These are phyloP conservation scores for Thymus mandschuricus DNA, from an alignment of 257 asterid genomes.

Conservation along the genomic window DNA sequence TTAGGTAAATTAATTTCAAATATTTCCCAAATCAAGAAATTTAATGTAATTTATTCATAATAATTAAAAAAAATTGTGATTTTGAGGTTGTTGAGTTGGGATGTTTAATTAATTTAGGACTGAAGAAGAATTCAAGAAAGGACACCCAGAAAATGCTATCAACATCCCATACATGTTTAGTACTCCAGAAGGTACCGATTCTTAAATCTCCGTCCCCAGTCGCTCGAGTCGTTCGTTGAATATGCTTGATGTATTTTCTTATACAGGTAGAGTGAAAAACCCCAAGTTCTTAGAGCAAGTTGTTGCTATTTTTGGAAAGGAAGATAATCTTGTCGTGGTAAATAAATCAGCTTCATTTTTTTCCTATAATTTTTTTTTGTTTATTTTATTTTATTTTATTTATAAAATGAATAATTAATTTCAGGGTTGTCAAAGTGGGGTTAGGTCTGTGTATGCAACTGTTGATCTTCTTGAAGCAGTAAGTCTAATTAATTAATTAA, in stretches of 20 bases:
- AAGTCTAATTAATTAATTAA: constrained; percentile 31
- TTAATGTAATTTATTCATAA: background rate
- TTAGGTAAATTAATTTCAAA: constrained; percentile 48
- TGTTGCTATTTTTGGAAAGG: constrained; percentile 49
- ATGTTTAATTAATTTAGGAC: constrained; percentile 48
- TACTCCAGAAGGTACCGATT: constrained; percentile 60
- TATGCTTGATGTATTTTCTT: background rate
- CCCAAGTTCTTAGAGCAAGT: constrained; percentile 70
- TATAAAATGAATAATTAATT: background rate
- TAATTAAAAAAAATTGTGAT: background rate
- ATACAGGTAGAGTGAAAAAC: constrained; percentile 77
- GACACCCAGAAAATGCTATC: constrained; percentile 63
- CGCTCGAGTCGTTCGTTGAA: no score
- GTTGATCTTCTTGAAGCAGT: constrained; percentile 70
- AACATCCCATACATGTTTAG: constrained; percentile 77
- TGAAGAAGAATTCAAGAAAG: constrained; percentile 82
- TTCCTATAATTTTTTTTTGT: no score
- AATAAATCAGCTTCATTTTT: background rate
- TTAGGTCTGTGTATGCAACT: constrained; percentile 74
- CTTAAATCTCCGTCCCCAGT: background rate
- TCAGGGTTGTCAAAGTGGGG: constrained; percentile 92
- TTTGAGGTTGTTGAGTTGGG: background rate
- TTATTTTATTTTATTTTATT: background rate
- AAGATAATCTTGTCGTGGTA: constrained; percentile 77
- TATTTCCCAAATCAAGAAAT: background rate